Conservation (phyloP, 1,284 basidiomycete genomes). For the Bondarzewia mesenterica region DNA sequence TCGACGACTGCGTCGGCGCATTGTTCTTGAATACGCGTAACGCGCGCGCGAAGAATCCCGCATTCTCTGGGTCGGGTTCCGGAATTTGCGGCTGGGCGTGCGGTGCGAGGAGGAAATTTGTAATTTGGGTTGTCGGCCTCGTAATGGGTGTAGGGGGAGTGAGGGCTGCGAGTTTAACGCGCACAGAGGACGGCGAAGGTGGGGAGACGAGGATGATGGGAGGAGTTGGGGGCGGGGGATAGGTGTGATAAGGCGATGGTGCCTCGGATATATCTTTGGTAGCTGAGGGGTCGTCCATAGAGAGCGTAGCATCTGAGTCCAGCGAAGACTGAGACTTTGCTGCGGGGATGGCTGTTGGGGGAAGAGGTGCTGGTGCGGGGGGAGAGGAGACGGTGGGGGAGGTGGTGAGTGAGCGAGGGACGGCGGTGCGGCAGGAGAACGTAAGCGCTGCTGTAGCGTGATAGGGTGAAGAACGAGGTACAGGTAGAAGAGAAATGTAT, state of each 20-base stretch:
- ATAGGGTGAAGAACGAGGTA: slow-evolving; percentile 45
- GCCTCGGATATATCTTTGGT: slow-evolving; percentile 28
- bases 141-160: slow-evolving; percentile 1
- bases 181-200: slow-evolving; percentile 35
- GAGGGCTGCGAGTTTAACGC: slow-evolving; percentile 31
- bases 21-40: slow-evolving; percentile 47
- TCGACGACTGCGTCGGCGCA: slow-evolving; percentile 44
- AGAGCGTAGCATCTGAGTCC: slow-evolving; percentile 12
- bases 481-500: slow-evolving; percentile 56
- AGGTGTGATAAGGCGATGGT: slow-evolving; percentile 33
- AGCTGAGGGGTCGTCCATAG: not conserved
- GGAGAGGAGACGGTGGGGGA: slow-evolving; percentile 19
- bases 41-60: slow-evolving; percentile 48
- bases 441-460: slow-evolving; percentile 53
- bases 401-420: slow-evolving; percentile 4
- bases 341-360: slow-evolving; percentile 33
- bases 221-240: slow-evolving; percentile 12
- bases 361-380: slow-evolving; percentile 27
- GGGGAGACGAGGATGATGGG: slow-evolving; percentile 29
- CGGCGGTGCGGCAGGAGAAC: slow-evolving; percentile 54
- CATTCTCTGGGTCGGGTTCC: slow-evolving; percentile 23
- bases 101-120: slow-evolving; percentile 56
- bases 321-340: slow-evolving; percentile 11
- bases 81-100: slow-evolving; percentile 30
- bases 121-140: slow-evolving; percentile 19